Conservation (phyloP, 345 rosid species). For the Acer yangbiense region DNA sequence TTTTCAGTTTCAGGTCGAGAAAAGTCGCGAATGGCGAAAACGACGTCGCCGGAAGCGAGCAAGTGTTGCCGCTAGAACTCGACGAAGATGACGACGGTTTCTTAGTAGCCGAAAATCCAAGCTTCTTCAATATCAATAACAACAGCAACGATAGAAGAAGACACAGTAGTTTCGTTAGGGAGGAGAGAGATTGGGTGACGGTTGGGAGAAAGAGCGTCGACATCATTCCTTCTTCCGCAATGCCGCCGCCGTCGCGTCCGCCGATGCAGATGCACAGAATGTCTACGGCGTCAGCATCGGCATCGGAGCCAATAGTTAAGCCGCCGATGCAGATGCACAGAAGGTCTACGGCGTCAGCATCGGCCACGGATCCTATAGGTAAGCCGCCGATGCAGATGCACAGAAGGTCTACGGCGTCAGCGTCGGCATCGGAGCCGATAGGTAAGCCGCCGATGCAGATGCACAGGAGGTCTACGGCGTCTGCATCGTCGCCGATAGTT, state of each 20-base stretch:
- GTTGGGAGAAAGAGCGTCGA: slow-evolving; percentile 66
- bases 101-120: slow-evolving; percentile 85
- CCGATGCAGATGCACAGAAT: slow-evolving; percentile 48
- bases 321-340: slow-evolving; percentile 40
- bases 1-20: slow-evolving; percentile 72
- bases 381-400: slow-evolving; percentile 39
- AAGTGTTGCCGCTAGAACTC: slow-evolving; percentile 59
- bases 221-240: slow-evolving; percentile 45
- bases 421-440: no score
- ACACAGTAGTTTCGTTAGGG: slow-evolving; percentile 92
- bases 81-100: slow-evolving; percentile 90
- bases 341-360: no score
- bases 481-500: slow-evolving; percentile 33
- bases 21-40: slow-evolving; percentile 49
- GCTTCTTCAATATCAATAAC: slow-evolving; percentile 41
- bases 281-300: slow-evolving; percentile 29
- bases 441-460: slow-evolving; percentile 33
- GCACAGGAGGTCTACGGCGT: slow-evolving; percentile 43
- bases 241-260: slow-evolving; percentile 28
- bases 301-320: slow-evolving; percentile 34
- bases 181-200: slow-evolving; percentile 66
- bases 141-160: slow-evolving; percentile 49
- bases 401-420: slow-evolving; percentile 23
- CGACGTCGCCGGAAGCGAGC: slow-evolving; percentile 68
- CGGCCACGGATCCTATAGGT: no score